phyloP scores from a whole-genome alignment of 202 grass and related monocot species.

The Bolboschoenoplectus hybrid region DNA sequence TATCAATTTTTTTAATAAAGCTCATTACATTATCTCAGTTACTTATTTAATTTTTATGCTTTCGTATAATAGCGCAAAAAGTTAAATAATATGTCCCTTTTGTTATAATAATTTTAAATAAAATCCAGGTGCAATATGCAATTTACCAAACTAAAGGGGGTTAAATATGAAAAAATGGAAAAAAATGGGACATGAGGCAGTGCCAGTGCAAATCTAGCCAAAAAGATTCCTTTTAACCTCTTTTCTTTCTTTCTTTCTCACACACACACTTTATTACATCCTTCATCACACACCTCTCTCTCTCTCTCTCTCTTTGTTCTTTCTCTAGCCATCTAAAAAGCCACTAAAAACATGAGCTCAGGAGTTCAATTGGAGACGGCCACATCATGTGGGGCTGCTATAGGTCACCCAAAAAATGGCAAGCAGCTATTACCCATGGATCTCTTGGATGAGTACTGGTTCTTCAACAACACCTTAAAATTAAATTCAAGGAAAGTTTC shows the following conservation, averaged over 20 bases:
- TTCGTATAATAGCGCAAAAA: neutral
- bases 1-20: neutral
- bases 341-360: constrained; percentile 50
- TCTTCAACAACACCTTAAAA: constrained; percentile 73
- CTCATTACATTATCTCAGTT: neutral
- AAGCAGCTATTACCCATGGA: constrained; percentile 45
- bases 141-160: neutral
- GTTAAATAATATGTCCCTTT: neutral
- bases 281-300: constrained; percentile 22
- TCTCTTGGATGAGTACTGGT: constrained; percentile 81
- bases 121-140: neutral
- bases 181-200: neutral
- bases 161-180: neutral
- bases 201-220: constrained; percentile 6
- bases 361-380: constrained; percentile 22
- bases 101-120: neutral
- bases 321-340: constrained; percentile 30
- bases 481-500: neutral
- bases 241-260: neutral
- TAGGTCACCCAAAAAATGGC: constrained; percentile 9
- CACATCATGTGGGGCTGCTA: constrained; percentile 31
- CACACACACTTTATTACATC: neutral
- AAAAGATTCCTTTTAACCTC: constrained; percentile 14
- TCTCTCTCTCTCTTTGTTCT: constrained; percentile 38
- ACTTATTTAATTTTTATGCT: neutral